Conservation (phyloP, 352 stramenopile genomes). For the Phytophthora tubulina region DNA sequence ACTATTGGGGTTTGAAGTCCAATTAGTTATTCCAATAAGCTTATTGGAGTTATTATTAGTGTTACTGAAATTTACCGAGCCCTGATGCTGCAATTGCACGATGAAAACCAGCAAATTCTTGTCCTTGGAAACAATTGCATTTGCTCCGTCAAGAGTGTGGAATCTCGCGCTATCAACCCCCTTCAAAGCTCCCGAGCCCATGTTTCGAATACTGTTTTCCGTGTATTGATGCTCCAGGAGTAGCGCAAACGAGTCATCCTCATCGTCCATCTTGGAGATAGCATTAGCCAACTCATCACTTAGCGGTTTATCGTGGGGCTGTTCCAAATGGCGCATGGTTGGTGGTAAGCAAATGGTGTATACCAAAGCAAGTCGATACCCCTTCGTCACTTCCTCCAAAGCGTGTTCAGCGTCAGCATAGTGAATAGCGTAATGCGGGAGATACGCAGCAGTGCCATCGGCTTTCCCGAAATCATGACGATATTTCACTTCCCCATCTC, state of each 20-base stretch:
- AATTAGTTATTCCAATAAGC: background rate
- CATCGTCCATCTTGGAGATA: background rate
- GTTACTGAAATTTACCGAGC: no score
- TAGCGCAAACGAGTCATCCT: background rate
- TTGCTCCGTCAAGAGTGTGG: background rate
- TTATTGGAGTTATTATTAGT: background rate
- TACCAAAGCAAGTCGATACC: conserved; percentile 32
- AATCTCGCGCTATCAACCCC: background rate
- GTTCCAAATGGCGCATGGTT: background rate
- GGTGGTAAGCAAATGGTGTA: background rate
- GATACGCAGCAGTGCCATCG: conserved; percentile 21
- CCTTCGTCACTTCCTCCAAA: conserved; percentile 33
- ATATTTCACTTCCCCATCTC: conserved; percentile 1
- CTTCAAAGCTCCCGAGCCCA: background rate
- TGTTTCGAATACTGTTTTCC: background rate
- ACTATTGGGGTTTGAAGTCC: no score
- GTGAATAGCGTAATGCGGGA: conserved; percentile 33
- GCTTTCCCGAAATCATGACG: conserved; percentile 33
- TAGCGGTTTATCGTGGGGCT: background rate
- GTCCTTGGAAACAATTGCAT: background rate
- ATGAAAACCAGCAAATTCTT: background rate
- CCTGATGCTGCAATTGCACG: background rate
- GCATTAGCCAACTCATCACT: background rate
- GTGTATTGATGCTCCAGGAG: background rate
- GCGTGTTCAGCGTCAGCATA: conserved; percentile 39